Evolutionary conservation across 2,329 filamentous ascomycete genomes (phyloP).

Genomic region (Alternaria infectoria): DNA sequence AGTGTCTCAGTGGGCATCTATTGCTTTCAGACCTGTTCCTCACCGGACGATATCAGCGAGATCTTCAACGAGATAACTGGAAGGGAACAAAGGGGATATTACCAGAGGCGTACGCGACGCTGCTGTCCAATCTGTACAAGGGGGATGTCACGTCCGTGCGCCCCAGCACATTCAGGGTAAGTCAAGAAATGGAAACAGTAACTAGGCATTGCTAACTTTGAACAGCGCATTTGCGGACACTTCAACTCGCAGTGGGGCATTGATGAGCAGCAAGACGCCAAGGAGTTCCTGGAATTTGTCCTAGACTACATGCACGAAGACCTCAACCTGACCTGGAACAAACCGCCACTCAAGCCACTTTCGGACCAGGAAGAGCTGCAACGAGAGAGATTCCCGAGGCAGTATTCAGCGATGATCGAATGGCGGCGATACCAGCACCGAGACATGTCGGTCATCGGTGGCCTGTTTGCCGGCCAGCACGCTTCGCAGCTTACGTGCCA

Average conservation of each 20-base stretch:
- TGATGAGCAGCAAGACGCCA: constrained; percentile 82
- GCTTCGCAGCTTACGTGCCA: constrained; percentile 67
- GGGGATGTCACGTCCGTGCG: constrained; percentile 57
- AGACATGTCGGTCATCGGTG: constrained; percentile 78
- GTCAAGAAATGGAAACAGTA: not conserved
- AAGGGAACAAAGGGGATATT: constrained; percentile 69
- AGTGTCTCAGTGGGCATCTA: constrained; percentile 77
- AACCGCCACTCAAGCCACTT: constrained; percentile 63
- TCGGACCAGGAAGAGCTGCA: constrained; percentile 66
- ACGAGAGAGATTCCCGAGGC: constrained; percentile 65
- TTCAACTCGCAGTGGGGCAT: constrained; percentile 74
- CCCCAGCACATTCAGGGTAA: constrained; percentile 55
- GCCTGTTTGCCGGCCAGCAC: constrained; percentile 77
- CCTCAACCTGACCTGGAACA: constrained; percentile 72
- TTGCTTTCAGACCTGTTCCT: constrained; percentile 68
- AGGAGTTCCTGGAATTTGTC: constrained; percentile 86
- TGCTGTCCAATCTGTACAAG: constrained; percentile 69
- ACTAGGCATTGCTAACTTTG: constrained; percentile 21
- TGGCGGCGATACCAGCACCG: constrained; percentile 74
- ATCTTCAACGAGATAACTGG: constrained; percentile 67
- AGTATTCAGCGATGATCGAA: constrained; percentile 72
- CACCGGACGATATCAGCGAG: constrained; percentile 65
- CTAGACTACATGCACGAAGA: constrained; percentile 85
- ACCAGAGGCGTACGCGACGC: constrained; percentile 66
- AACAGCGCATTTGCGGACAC: constrained; percentile 65